Percentiles rank a stretch among this genome's conserved stretches.
These are phyloP conservation scores for Phytophthora tubulina DNA, from an alignment of 352 stramenopile species.

Conservation along the genomic window DNA sequence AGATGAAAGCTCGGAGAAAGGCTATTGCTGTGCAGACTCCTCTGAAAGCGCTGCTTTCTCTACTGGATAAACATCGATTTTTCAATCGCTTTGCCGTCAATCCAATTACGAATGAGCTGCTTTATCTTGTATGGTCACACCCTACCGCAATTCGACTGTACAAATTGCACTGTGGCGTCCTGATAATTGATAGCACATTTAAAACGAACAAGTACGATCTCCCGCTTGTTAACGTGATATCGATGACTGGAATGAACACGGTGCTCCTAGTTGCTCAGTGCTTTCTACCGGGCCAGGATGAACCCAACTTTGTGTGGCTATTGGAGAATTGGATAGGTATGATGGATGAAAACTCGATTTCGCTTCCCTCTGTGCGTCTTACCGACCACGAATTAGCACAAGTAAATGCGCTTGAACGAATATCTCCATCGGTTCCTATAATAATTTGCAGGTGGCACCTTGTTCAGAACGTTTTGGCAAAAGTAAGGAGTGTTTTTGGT, in stretches of 20 bases:
- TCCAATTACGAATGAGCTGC: background rate
- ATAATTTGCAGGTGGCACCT: background rate
- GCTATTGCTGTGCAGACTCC: background rate
- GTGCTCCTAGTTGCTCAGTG: background rate
- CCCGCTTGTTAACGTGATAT: background rate
- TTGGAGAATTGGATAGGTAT: background rate
- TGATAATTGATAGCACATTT: conserved; percentile 1
- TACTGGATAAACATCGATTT: background rate
- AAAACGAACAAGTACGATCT: conserved; percentile 9
- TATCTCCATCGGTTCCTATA: background rate
- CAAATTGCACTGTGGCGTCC: background rate
- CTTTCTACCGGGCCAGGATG: background rate
- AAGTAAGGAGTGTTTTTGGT: background rate
- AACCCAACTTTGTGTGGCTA: background rate
- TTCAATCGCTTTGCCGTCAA: background rate
- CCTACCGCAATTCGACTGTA: background rate
- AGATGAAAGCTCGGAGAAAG: background rate
- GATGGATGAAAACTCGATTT: too few relatives aligned
- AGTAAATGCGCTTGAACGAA: background rate
- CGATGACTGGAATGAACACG: background rate
- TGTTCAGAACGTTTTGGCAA: background rate
- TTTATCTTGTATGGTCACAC: background rate
- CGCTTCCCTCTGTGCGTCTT: background rate
- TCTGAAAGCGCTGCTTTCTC: background rate
- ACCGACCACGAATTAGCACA: background rate